Base-by-base conservation (phyloP, 345 rosid genomes). In the Turritis glabra region DNA sequence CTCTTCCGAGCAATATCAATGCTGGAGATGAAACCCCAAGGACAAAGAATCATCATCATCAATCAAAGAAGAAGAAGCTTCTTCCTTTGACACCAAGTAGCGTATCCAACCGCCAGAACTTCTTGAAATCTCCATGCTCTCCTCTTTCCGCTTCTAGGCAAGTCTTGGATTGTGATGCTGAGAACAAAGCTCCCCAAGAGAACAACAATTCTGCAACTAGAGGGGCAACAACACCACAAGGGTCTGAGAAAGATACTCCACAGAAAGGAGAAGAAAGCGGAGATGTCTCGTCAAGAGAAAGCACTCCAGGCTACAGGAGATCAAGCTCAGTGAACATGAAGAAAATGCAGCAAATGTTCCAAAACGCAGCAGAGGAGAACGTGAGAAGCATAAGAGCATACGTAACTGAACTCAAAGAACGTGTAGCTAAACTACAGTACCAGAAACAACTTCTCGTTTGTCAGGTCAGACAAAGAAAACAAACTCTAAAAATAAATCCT, bases 381-480 rank as follows among this genome's bases (percentile, higher is more conserved):
- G 99, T 94, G 61, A 85, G 99, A 84, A 91, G 90, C 86, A 94
- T 94, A 74, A 79, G 93, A 82, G 82, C 95, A 27, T 94, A 94
- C 61, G 97, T 94, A 33, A 94, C 97, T 0, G 97, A 91, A 79
- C 83, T 94, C 77, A 94, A 94, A 80, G 97, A 94, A 79, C 97
- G 97, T 15, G 95, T 94, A 48, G 99, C 97, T 11, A 94, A 94
- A 75, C 78, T 96, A 78, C 99, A 96, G 81, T 96, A 96, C 82
- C 98, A 96, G 82, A 96, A 96, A 85, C 99, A 96, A 77, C 89
- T 96, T n/a, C 98, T 96, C 73, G 99, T 96, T 83, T 88, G 96
- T 79, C 99, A 94, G 98, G 98, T 91, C 76, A 15, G 56, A 64
- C 47, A 69, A 61, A 64, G 52, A 56, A 21, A 22, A 41, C 19